Evolutionary conservation across 2,329 filamentous ascomycete species (phyloP), one percentile per base, ranked within the genome.

Genomic region (Colletotrichum sp.): DNA sequence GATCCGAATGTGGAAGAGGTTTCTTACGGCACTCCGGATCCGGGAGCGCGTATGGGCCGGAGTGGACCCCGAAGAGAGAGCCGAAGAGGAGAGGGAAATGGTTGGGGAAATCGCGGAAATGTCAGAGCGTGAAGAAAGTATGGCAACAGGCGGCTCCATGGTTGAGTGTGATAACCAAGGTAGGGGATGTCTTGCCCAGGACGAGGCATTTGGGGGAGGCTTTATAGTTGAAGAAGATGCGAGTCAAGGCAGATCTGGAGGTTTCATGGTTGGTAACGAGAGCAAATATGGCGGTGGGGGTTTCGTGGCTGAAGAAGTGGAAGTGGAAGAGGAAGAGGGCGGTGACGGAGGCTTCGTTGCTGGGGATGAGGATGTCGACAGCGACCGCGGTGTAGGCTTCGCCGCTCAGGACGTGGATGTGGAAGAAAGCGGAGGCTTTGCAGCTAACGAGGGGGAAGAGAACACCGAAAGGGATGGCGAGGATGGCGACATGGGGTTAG

Each of bases 1-100:
- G 1, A 81, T 98, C 79, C 89, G 92, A 56, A 93, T 96, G 34
- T 87, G 86, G 86, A 83, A 85, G 32, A 92, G 93, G 80, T 94
- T 98, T 76, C 83, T 98, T 76, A 92, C 95, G 84, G 94, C 92
- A 0, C 80, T 98, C 80, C 89, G 95, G 52, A 95, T 98, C 56
- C 89, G 92, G 34, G 92, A 96, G 82, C 89, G 94, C 74, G 92
- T 98, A 43, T 94, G 92, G 82, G 90, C 87, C 0, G 89, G 89
- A 2, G 89, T 90, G 5, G 86, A 87, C 56, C 86, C 85, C 1
- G 85, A 86, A 21, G 87, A 89, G 43, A 86, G 88, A 71, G 83
- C 81, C 30, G 83, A 83, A 55, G 83, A 82, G 1, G 84, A 84
- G 4, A 79, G 34, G 24, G 36, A 52, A 36, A 24, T 74, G 30